Percentiles rank a stretch among this genome's conserved stretches.
phyloP scores from a whole-genome alignment of 2,329 filamentous ascomycete genomes.

The Laburnicola sp. region DNA sequence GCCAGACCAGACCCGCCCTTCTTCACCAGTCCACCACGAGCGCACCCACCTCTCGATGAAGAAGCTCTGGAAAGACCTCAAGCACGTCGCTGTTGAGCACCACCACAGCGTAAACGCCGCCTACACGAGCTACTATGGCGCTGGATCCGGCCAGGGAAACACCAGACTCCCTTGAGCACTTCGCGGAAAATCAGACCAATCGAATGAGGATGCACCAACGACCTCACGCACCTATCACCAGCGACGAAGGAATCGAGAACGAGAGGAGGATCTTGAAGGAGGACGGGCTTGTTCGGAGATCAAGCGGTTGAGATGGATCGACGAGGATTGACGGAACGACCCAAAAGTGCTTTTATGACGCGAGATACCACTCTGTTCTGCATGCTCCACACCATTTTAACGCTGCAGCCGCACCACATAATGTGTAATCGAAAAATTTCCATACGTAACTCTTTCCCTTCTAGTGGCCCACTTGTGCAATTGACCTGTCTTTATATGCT shows the following conservation, averaged over 20 bases:
- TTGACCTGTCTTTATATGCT: too few relatives aligned
- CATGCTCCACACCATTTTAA: neutral
- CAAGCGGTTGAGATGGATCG: too few relatives aligned
- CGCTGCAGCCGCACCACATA: neutral
- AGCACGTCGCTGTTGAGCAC: conserved; percentile 33
- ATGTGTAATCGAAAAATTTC: neutral
- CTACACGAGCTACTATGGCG: conserved; percentile 30
- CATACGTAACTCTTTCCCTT: too few relatives aligned
- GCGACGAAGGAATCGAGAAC: neutral
- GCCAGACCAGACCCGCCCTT: conserved; percentile 3
- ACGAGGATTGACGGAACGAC: neutral
- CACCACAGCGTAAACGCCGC: conserved; percentile 36
- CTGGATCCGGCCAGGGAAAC: conserved; percentile 7
- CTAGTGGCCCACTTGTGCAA: too few relatives aligned
- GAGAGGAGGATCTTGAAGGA: neutral
- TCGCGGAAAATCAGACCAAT: neutral
- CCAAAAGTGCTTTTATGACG: conserved; percentile 5
- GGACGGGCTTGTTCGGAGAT: neutral
- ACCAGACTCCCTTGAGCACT: neutral
- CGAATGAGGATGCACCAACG: neutral
- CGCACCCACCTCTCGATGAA: conserved; percentile 28
- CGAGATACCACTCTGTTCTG: conserved; percentile 1
- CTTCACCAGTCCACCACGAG: conserved; percentile 21
- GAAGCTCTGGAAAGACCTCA: conserved; percentile 35
- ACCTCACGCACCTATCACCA: neutral